A percentile compares a stretch with the other conserved stretches of the same genome.
Conservation (phyloP, 139 green algal species). For the Diplosphaera chodatii region DNA sequence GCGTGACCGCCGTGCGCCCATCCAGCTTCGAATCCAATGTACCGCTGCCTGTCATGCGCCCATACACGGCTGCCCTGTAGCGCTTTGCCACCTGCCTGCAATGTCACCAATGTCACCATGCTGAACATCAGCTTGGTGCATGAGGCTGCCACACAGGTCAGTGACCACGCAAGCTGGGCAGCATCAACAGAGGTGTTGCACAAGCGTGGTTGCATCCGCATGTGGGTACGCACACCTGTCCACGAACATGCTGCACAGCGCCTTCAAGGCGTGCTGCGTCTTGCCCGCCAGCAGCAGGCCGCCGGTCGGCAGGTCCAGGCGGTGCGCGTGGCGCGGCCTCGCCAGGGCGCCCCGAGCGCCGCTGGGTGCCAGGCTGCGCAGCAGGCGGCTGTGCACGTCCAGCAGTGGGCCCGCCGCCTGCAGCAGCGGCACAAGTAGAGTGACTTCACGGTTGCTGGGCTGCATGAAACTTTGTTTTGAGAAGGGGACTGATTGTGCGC, state of each 20-base stretch:
- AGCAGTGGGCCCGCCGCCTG: no score
- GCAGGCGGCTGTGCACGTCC: slow-evolving; percentile 6
- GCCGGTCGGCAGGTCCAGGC: slow-evolving; percentile 53
- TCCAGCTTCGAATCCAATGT: slow-evolving; percentile 25
- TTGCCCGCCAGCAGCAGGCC: slow-evolving; percentile 67
- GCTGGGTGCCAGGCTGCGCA: not conserved
- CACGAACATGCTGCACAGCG: slow-evolving; percentile 29
- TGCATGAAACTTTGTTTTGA: no score
- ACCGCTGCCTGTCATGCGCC: slow-evolving; percentile 34
- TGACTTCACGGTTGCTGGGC: no score
- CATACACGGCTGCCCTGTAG: slow-evolving; percentile 48
- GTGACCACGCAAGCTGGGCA: no score
- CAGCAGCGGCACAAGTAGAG: no score
- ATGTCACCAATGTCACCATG: no score
- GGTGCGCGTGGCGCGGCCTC: slow-evolving; percentile 36
- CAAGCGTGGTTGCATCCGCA: no score
- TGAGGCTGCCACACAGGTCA: no score
- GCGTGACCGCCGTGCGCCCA: slow-evolving; percentile 16
- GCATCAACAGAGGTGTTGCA: no score
- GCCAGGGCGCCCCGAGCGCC: slow-evolving; percentile 12
- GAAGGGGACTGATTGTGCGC: no score
- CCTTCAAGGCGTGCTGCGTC: slow-evolving; percentile 30
- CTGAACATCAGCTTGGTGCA: no score
- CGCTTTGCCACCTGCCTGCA: slow-evolving; percentile 34
- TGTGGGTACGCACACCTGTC: slow-evolving; percentile 11